These are phyloP conservation scores for Myxozyma udenii DNA, from an alignment of 805 yeast species.

Conservation along the genomic window DNA sequence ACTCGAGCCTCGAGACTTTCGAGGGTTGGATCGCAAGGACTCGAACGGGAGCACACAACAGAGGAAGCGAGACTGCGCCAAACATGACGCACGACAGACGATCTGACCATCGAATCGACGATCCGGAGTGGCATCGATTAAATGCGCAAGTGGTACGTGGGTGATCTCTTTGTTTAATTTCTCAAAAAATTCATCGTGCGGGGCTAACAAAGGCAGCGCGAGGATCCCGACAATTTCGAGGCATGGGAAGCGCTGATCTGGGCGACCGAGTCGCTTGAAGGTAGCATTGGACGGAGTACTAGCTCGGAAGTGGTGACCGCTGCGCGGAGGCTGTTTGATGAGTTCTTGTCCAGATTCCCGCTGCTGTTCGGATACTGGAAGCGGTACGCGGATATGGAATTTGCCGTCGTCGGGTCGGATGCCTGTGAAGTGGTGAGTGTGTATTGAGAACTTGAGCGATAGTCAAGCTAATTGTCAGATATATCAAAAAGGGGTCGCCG, in stretches of 20 bases:
- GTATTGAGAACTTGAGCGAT: neutral
- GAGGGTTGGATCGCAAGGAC: too few species aligned
- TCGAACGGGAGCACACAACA: too few species aligned
- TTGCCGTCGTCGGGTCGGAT: conserved; percentile 36
- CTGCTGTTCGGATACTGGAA: conserved; percentile 45
- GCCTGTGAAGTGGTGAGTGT: conserved; percentile 33
- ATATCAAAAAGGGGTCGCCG: conserved; percentile 38
- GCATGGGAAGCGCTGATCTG: conserved; percentile 39
- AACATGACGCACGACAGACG: neutral
- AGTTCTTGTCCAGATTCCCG: conserved; percentile 39
- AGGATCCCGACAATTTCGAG: conserved; percentile 37
- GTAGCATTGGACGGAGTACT: conserved; percentile 37
- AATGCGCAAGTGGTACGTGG: conserved; percentile 9
- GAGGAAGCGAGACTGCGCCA: too few species aligned
- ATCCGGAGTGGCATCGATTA: conserved; percentile 23
- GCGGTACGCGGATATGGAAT: conserved; percentile 41
- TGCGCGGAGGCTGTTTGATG: conserved; percentile 35
- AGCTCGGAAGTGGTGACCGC: conserved; percentile 31
- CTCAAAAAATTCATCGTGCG: neutral
- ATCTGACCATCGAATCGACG: conserved; percentile 6
- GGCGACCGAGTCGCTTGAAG: conserved; percentile 34
- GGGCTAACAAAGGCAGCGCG: conserved; percentile 8
- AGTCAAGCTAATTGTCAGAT: conserved; percentile 21
- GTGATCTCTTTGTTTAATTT: neutral
- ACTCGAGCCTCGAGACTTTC: too few species aligned